Conservation (phyloP, 148 eudicot species). For the Polygonum maritimum region DNA sequence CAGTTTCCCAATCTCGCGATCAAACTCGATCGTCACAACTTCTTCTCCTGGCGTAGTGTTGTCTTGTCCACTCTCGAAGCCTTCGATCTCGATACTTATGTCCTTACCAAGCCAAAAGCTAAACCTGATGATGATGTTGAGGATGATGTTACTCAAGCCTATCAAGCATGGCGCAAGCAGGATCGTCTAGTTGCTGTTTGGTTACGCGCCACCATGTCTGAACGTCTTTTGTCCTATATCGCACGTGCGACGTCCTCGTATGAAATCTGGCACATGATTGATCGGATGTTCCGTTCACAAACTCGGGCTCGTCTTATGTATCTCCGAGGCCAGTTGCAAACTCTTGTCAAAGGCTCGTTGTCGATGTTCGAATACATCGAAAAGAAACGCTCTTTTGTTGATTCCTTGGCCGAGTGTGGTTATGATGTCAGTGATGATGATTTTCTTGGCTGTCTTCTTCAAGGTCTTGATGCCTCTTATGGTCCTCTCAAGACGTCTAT, state of each 20-base stretch:
- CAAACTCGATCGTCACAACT: neutral
- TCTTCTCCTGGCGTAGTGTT: neutral
- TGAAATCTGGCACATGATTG: neutral
- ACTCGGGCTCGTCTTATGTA: neutral
- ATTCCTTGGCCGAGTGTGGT: neutral
- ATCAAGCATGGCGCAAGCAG: neutral
- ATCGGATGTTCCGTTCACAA: no score
- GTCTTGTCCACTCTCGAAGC: neutral
- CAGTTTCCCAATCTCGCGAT: neutral
- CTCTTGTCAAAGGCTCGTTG: neutral
- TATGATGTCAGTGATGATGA: neutral
- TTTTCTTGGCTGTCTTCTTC: neutral
- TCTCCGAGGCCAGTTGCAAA: neutral
- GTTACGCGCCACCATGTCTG: neutral
- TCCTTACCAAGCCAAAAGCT: neutral
- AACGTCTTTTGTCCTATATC: neutral
- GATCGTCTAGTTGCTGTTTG: neutral
- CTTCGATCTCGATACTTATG: neutral
- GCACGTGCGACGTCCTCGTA: neutral
- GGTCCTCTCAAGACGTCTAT: neutral
- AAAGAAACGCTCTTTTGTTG: neutral
- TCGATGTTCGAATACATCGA: neutral
- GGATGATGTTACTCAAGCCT: neutral
- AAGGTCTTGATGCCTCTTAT: neutral
- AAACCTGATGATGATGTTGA: neutral